Evolutionary conservation across 768 basidiomycete species (phyloP).

Genomic region (Glaciozyma antarctica): DNA sequence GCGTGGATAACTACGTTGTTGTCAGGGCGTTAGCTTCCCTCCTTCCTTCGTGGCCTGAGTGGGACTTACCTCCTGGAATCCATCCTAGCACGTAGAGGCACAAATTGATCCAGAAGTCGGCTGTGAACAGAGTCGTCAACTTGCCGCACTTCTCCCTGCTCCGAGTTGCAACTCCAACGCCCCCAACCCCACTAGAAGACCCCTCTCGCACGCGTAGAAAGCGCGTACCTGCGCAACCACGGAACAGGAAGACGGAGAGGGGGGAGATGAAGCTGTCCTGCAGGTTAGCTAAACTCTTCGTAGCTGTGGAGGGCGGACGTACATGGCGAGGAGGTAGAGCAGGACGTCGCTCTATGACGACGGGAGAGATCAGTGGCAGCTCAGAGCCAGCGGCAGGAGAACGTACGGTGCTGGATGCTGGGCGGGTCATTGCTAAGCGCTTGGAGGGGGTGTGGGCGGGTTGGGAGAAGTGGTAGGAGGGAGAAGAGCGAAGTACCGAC

Average conservation of each 20-base stretch:
- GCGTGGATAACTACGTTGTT: conserved; percentile 1
- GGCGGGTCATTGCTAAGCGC: too few relatives aligned
- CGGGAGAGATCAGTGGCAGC: too few relatives aligned
- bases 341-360: neutral
- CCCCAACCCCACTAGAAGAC: too few relatives aligned
- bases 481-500: too few relatives aligned
- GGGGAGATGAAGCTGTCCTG: neutral
- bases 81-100: neutral
- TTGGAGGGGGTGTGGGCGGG: too few relatives aligned
- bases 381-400: too few relatives aligned
- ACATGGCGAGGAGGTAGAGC: neutral
- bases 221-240: neutral
- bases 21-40: neutral
- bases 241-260: neutral
- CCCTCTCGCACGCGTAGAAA: neutral
- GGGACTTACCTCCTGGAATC: neutral
- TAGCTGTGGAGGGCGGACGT: too few relatives aligned
- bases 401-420: too few relatives aligned
- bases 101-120: conserved; percentile 6
- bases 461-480: too few relatives aligned
- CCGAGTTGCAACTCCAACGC: too few relatives aligned
- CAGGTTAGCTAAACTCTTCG: too few relatives aligned
- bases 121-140: neutral
- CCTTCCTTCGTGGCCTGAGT: too few relatives aligned
- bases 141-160: neutral